Evolutionary conservation across 2,329 filamentous ascomycete species (phyloP).

Genomic region (Microdochium nivale): DNA sequence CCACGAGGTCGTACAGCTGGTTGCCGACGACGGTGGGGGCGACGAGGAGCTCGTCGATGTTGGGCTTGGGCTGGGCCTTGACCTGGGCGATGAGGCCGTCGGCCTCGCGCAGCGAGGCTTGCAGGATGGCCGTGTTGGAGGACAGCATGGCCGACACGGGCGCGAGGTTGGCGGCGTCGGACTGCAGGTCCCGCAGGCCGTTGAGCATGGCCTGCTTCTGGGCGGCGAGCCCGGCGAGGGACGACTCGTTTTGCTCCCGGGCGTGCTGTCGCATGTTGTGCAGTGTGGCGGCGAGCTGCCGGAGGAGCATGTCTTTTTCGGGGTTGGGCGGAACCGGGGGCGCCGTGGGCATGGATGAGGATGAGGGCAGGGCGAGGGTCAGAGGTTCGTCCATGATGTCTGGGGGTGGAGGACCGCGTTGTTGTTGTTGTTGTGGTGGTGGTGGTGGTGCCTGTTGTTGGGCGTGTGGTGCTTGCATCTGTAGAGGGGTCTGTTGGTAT

Average conservation of each 20-base stretch:
- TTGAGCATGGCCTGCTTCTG: conserved; percentile 70
- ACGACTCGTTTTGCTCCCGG: conserved; percentile 63
- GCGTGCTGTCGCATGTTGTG: conserved; percentile 60
- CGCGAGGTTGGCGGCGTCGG: conserved; percentile 63
- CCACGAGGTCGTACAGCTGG: conserved; percentile 81
- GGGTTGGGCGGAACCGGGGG: conserved; percentile 93
- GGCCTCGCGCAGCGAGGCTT: conserved; percentile 67
- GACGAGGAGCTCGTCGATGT: conserved; percentile 86
- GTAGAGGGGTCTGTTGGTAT: conserved; percentile 17
- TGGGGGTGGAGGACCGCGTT: conserved; percentile 30
- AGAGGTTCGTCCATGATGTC: conserved; percentile 52
- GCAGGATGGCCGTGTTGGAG: conserved; percentile 71
- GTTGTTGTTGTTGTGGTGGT: conserved; percentile 13
- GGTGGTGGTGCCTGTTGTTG: conserved; percentile 21
- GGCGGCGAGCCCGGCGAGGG: conserved; percentile 65
- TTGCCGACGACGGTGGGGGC: conserved; percentile 88
- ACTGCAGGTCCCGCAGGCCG: conserved; percentile 61
- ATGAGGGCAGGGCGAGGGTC: conserved; percentile 37
- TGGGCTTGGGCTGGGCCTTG: conserved; percentile 59
- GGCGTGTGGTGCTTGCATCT: conserved; percentile 26
- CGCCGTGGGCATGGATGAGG: conserved; percentile 44
- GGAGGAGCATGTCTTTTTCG: conserved; percentile 81
- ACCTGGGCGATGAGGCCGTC: conserved; percentile 70
- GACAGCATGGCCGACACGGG: conserved; percentile 63
- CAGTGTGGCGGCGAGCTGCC: conserved; percentile 64